phyloP scores from a whole-genome alignment of 805 yeast genomes.

The Maudiozyma bulderi region DNA sequence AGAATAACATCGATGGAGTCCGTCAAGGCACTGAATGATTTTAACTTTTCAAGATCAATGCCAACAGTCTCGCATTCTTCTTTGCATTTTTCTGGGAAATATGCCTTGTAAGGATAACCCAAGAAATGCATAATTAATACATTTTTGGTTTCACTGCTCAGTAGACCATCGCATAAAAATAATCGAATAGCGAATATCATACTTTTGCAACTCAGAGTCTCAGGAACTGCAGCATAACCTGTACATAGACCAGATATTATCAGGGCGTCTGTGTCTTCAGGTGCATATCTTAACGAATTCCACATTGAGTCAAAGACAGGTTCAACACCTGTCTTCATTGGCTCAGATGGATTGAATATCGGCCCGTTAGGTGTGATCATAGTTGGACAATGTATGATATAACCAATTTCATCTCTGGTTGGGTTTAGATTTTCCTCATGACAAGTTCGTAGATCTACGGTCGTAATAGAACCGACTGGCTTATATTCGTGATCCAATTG shows the following conservation, averaged over 20 bases:
- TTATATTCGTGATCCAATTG: slow-evolving; percentile 16
- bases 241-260: slow-evolving; percentile 27
- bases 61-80: slow-evolving; percentile 17
- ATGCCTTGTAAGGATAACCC: slow-evolving; percentile 17
- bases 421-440: background rate
- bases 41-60: slow-evolving; percentile 9
- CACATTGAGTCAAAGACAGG: slow-evolving; percentile 25
- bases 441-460: slow-evolving; percentile 13
- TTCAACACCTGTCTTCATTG: slow-evolving; percentile 17
- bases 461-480: slow-evolving; percentile 20
- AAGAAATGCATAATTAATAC: slow-evolving; percentile 22
- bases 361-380: slow-evolving; percentile 22
- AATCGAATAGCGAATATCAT: slow-evolving; percentile 25
- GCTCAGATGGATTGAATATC: slow-evolving; percentile 8
- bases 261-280: slow-evolving; percentile 16
- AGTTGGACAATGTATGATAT: slow-evolving; percentile 27
- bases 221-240: slow-evolving; percentile 28
- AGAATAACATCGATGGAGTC: slow-evolving; percentile 15
- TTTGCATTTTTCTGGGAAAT: slow-evolving; percentile 10
- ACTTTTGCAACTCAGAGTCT: slow-evolving; percentile 18
- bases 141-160: slow-evolving; percentile 17
- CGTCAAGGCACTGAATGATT: slow-evolving; percentile 11
- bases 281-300: slow-evolving; percentile 16
- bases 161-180: slow-evolving; percentile 9
- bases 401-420: slow-evolving; percentile 10